A percentile compares a stretch with the other conserved stretches of the same genome.
These are phyloP conservation scores for Aspergillus arachidicola DNA, from an alignment of 2,329 filamentous ascomycete genomes.

Conservation along the genomic window DNA sequence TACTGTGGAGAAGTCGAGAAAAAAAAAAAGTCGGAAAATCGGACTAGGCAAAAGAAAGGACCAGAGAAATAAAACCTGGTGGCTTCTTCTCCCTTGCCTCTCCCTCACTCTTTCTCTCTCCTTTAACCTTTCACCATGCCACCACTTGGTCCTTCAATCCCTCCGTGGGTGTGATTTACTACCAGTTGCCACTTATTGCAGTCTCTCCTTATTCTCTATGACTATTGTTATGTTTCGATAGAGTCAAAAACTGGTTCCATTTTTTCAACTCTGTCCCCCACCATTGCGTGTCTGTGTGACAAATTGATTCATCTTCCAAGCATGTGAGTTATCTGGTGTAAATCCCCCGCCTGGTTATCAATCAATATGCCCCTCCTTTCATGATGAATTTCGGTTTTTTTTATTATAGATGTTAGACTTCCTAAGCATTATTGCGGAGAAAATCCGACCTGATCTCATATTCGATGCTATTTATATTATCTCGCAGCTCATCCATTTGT, in stretches of 20 bases:
- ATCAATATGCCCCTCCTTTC: slow-evolving; percentile 22
- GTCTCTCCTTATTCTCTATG: slow-evolving; percentile 12
- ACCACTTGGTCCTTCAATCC: slow-evolving; percentile 21
- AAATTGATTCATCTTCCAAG: slow-evolving; percentile 11
- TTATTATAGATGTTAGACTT: slow-evolving; percentile 55
- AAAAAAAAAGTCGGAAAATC: slow-evolving; percentile 13
- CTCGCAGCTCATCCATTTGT: slow-evolving; percentile 10
- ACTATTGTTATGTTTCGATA: slow-evolving; percentile 25
- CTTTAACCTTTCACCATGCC: slow-evolving; percentile 28
- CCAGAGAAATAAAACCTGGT: background rate
- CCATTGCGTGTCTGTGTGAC: slow-evolving; percentile 21
- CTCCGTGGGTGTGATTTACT: slow-evolving; percentile 26
- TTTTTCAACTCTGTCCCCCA: slow-evolving; percentile 15
- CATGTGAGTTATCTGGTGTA: slow-evolving; percentile 21
- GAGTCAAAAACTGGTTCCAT: slow-evolving; percentile 12
- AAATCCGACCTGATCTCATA: slow-evolving; percentile 34
- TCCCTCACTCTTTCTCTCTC: slow-evolving; percentile 17
- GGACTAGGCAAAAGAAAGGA: slow-evolving; percentile 9
- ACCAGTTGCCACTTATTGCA: slow-evolving; percentile 7
- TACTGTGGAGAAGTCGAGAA: slow-evolving; percentile 20
- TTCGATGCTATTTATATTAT: slow-evolving; percentile 15
- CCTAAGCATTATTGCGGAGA: slow-evolving; percentile 48
- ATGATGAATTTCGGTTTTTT: slow-evolving; percentile 45
- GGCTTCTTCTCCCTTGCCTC: slow-evolving; percentile 5
- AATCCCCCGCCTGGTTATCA: slow-evolving; percentile 15